Conservation (phyloP, 2,329 filamentous ascomycete genomes). For the Pestalotiopsis sp. region DNA sequence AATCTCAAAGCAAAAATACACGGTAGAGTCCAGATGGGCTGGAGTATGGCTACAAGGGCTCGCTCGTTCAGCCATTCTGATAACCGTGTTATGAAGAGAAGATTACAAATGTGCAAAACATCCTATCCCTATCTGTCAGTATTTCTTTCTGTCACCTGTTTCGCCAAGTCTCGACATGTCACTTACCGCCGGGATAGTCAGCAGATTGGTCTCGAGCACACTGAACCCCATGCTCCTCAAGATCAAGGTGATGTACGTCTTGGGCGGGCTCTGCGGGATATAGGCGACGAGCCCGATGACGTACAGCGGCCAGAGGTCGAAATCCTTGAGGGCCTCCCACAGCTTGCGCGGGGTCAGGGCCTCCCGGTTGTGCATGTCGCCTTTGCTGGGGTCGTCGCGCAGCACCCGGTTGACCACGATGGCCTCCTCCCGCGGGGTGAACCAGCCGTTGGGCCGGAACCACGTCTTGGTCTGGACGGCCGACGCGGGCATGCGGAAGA, state of each 20-base stretch:
- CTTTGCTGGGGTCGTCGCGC: slow-evolving; percentile 59
- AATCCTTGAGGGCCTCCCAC: slow-evolving; percentile 51
- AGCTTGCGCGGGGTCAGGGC: slow-evolving; percentile 47
- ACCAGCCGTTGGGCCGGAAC: slow-evolving; percentile 55
- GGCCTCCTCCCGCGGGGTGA: slow-evolving; percentile 55
- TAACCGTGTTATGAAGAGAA: slow-evolving; percentile 50
- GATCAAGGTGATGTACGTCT: slow-evolving; percentile 52
- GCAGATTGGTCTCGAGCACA: slow-evolving; percentile 55
- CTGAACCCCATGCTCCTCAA: slow-evolving; percentile 50
- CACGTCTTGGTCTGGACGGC: slow-evolving; percentile 48
- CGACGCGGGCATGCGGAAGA: slow-evolving; percentile 53
- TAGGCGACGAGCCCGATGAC: slow-evolving; percentile 47
- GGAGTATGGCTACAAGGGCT: slow-evolving; percentile 43
- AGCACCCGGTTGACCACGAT: slow-evolving; percentile 59
- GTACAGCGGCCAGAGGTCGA: slow-evolving; percentile 59
- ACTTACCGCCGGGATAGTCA: slow-evolving; percentile 52
- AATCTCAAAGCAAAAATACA: slow-evolving; percentile 50
- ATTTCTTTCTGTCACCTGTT: too few relatives aligned
- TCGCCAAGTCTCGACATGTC: background rate
- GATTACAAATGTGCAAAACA: slow-evolving; percentile 49
- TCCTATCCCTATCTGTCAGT: slow-evolving; percentile 25
- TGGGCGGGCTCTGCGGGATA: slow-evolving; percentile 47
- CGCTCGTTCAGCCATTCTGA: slow-evolving; percentile 50
- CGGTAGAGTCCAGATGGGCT: slow-evolving; percentile 55
- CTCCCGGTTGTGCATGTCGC: slow-evolving; percentile 59